phyloP scores from a whole-genome alignment of 2,329 filamentous ascomycete genomes.

The Macrophomina phaseolina region DNA sequence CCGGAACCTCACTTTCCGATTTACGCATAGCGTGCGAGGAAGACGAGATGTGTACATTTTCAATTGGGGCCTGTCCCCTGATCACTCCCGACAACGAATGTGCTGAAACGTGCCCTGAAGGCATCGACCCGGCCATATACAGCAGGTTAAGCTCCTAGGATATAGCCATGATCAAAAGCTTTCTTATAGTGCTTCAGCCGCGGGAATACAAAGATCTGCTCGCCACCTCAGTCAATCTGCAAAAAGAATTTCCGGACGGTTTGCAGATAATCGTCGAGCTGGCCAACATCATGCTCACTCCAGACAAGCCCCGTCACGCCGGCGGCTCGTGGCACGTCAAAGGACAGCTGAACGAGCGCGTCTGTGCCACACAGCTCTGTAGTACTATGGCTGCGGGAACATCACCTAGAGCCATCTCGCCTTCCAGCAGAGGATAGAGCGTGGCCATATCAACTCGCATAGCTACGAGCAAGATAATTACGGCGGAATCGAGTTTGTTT shows the following conservation, averaged over 20 bases:
- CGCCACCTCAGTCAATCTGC: slow-evolving; percentile 24
- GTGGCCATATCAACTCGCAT: neutral
- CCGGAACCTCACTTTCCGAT: no score
- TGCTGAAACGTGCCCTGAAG: no score
- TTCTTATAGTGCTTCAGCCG: no score
- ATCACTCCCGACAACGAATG: no score
- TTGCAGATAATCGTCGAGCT: slow-evolving; percentile 69
- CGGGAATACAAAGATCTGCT: neutral
- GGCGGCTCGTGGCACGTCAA: slow-evolving; percentile 60
- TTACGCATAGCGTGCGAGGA: no score
- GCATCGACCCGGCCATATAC: no score
- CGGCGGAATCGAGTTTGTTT: neutral
- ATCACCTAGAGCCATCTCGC: slow-evolving; percentile 58
- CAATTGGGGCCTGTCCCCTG: no score
- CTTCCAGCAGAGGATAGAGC: slow-evolving; percentile 51
- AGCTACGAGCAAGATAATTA: neutral
- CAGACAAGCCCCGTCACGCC: slow-evolving; percentile 59
- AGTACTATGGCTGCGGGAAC: slow-evolving; percentile 66
- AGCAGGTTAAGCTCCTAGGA: no score
- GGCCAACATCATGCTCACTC: slow-evolving; percentile 61
- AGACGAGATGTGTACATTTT: no score
- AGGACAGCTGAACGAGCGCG: slow-evolving; percentile 61
- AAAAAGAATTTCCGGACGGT: slow-evolving; percentile 48
- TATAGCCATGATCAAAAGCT: no score
- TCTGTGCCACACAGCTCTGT: slow-evolving; percentile 65